Percentiles rank a stretch among this genome's conserved stretches.
Evolutionary conservation across 2,329 filamentous ascomycete species (phyloP).

Genomic region (Colletotrichum costaricense): DNA sequence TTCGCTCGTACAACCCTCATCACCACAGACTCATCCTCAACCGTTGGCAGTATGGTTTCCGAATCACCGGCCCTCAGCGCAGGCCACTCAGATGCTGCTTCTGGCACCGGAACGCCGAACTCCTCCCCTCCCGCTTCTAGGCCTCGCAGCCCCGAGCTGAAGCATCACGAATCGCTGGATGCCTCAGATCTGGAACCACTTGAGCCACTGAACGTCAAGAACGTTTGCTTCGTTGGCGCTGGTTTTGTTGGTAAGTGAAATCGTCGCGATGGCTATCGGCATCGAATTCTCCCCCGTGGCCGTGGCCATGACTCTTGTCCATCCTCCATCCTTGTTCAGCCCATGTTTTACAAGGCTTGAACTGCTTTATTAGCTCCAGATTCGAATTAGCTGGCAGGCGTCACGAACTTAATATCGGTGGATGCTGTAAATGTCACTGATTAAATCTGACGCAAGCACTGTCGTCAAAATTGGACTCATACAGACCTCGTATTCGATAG

Average conservation of each 20-base stretch:
- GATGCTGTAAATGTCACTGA: neutral
- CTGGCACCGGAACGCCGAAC: conserved; percentile 34
- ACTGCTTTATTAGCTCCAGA: neutral
- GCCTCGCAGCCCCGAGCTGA: conserved; percentile 34
- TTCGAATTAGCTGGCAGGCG: neutral
- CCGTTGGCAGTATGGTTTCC: conserved; percentile 32
- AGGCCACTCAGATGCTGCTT: conserved; percentile 34
- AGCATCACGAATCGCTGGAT: neutral
- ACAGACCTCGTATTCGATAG: conserved; percentile 1
- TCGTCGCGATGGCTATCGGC: neutral
- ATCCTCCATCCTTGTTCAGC: neutral
- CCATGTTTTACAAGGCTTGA: neutral
- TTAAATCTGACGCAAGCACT: neutral
- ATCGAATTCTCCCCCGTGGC: neutral
- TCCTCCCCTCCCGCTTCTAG: conserved; percentile 36
- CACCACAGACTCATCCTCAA: conserved; percentile 29
- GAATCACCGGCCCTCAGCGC: conserved; percentile 27
- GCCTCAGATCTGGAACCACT: conserved; percentile 27
- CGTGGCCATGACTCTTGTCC: conserved; percentile 9
- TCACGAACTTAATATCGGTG: neutral
- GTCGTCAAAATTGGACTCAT: neutral
- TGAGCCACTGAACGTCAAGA: conserved; percentile 45
- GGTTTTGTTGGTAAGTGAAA: conserved; percentile 76
- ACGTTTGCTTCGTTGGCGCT: conserved; percentile 80
- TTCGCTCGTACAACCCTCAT: conserved; percentile 16